Conservation (phyloP, 306 rosid genomes). For the Cicer chorassanicum region DNA sequence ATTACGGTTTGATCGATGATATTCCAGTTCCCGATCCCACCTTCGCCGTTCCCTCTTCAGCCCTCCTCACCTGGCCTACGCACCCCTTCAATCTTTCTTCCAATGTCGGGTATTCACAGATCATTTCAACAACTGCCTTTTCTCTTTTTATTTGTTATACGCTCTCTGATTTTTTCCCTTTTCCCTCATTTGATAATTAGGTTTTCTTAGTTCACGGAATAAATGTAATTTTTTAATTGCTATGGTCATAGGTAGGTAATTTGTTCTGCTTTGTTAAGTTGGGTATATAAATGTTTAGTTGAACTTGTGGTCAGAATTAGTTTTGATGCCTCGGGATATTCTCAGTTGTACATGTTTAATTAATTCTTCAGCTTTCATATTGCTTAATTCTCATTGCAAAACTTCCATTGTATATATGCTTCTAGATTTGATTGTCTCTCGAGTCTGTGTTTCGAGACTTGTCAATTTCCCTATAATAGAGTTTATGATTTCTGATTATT, state of each 20-base stretch:
- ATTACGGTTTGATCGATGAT: constrained; percentile 79
- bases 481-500: background rate
- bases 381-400: constrained; percentile 6
- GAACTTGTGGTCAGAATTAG: constrained; percentile 16
- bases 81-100: constrained; percentile 59
- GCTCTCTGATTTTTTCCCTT: background rate
- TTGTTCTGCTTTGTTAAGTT: constrained; percentile 1
- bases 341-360: constrained; percentile 1
- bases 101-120: constrained; percentile 60
- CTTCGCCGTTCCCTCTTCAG: constrained; percentile 54
- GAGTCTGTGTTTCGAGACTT: background rate
- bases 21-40: constrained; percentile 63
- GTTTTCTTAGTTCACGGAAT: constrained; percentile 29
- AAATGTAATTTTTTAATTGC: background rate
- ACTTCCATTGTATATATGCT: background rate
- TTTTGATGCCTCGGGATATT: background rate
- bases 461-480: background rate
- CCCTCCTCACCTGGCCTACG: constrained; percentile 71
- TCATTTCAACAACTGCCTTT: constrained; percentile 32
- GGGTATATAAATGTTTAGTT: constrained; percentile 28
- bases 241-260: background rate
- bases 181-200: constrained; percentile 25
- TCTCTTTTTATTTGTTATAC: background rate
- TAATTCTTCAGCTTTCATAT: constrained; percentile 18
- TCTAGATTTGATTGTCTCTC: constrained; percentile 12